Evolutionary conservation across 352 stramenopile species (phyloP).

Genomic region (Aphanomyces stellatus): DNA sequence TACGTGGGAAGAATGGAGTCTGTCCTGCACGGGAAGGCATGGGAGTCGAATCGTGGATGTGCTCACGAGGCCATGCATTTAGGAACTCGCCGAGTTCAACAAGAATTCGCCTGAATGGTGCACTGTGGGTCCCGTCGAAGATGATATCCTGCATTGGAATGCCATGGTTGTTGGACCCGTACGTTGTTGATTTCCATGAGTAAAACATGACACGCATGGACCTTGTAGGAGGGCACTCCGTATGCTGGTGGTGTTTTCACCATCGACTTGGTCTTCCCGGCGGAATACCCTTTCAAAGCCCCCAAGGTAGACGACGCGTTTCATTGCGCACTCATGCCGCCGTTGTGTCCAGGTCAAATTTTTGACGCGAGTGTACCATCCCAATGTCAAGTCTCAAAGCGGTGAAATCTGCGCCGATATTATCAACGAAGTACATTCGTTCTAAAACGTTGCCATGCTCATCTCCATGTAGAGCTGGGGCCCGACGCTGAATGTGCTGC

Average conservation of each 20-base stretch:
- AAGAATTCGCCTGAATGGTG: slow-evolving; percentile 87
- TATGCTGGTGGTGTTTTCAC: slow-evolving; percentile 89
- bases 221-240: slow-evolving; percentile 65
- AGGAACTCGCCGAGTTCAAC: slow-evolving; percentile 84
- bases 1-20: slow-evolving; percentile 22
- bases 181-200: slow-evolving; percentile 22
- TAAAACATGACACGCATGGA: neutral
- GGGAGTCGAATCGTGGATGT: no score
- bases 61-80: no score
- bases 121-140: slow-evolving; percentile 76
- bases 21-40: no score
- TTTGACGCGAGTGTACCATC: slow-evolving; percentile 94
- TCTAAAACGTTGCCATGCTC: neutral
- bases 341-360: slow-evolving; percentile 72
- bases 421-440: slow-evolving; percentile 62
- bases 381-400: slow-evolving; percentile 93
- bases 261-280: slow-evolving; percentile 92
- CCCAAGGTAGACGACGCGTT: slow-evolving; percentile 44
- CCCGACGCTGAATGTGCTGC: slow-evolving; percentile 91
- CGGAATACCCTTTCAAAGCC: slow-evolving; percentile 95
- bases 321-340: neutral
- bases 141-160: slow-evolving; percentile 88
- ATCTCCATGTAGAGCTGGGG: slow-evolving; percentile 81
- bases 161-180: slow-evolving; percentile 84
- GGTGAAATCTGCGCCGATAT: slow-evolving; percentile 96